Percentiles rank a stretch among this genome's conserved stretches.
phyloP scores from a whole-genome alignment of 768 basidiomycete species.

The Boletus eberwhitei region DNA sequence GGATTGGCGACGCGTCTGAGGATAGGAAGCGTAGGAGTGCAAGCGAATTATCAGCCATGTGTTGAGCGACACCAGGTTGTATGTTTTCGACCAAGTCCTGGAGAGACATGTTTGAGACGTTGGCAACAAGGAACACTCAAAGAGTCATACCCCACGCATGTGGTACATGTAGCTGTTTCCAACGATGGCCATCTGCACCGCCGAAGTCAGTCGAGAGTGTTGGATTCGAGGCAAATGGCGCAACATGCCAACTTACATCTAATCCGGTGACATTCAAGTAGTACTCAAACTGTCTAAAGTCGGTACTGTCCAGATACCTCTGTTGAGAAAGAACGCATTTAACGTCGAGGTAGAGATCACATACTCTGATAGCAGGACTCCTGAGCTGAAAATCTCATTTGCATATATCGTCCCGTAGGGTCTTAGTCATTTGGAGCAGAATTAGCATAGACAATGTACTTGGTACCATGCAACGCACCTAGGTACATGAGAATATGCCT shows the following conservation, averaged over 20 bases:
- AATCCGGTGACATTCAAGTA: conserved; percentile 89
- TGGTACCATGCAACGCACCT: conserved; percentile 39
- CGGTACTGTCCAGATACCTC: conserved; percentile 56
- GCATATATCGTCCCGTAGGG: conserved; percentile 89
- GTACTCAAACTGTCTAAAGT: conserved; percentile 90
- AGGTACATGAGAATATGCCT: conserved; percentile 83
- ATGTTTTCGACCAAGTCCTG: conserved; percentile 81
- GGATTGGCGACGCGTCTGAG: conserved; percentile 64
- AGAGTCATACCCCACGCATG: conserved; percentile 68
- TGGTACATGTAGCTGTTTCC: conserved; percentile 94
- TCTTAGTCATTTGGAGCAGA: conserved; percentile 32
- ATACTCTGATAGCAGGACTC: conserved; percentile 86
- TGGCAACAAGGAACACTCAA: neutral
- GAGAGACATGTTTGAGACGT: neutral
- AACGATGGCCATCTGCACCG: conserved; percentile 78
- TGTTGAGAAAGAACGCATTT: conserved; percentile 9
- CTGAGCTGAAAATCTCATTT: conserved; percentile 90
- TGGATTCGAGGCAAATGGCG: neutral
- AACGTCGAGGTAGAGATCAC: conserved; percentile 10
- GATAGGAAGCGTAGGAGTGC: conserved; percentile 76
- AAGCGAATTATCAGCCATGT: conserved; percentile 88
- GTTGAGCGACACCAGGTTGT: conserved; percentile 77
- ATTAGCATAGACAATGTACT: neutral
- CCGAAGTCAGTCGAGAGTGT: neutral
- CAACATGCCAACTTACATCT: conserved; percentile 56